Evolutionary conservation across 1,284 basidiomycete genomes (phyloP), one percentile per base, ranked within the genome.

Genomic region (Gomphus sp.): DNA sequence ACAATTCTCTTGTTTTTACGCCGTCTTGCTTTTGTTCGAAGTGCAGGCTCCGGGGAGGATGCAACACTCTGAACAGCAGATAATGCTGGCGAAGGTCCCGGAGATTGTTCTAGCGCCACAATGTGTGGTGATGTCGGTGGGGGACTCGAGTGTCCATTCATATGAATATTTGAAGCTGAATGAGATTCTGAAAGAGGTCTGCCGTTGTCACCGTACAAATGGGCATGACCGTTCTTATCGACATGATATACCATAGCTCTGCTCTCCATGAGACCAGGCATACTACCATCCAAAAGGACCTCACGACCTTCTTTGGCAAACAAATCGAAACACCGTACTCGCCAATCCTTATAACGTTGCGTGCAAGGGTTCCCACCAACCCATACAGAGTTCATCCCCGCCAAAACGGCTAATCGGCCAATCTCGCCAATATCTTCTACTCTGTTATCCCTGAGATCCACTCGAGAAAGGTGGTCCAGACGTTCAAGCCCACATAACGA

Each of bases 401-500:
- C 90, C 41, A 98, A 75, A 5, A 82, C 78, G 0, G 91, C 86
- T 18, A 99, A 76, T 28, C 96, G 77, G 1, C 93, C 90, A 1
- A 98, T 78, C 70, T 99, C 96, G 12, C 84, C 84, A 41, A 82
- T 82, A 64, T 98, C 96, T 51, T 87, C 81, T 45, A 99, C 76
- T 49, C 80, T 71, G 65, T 98, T 99, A 52, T 77, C 70, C 4
- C 94, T 82, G n/a, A 98, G 74, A 70, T 99, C 95, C 31, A 98
- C 79, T 16, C 91, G 82, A 66, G 92, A 85, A 8, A 98, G 80
- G 0, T 85, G 88, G 56, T 80, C 75, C 0, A 98, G 80, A 7
- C 94, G 83, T 71, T 99, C 96, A 5, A 98, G 78, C 3, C 96
- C 96, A 63, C 93, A 94, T 55, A 99, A 81, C 25, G 91, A 94